Conservation (phyloP, 257 asterid genomes). For the Solanum dulcamara region DNA sequence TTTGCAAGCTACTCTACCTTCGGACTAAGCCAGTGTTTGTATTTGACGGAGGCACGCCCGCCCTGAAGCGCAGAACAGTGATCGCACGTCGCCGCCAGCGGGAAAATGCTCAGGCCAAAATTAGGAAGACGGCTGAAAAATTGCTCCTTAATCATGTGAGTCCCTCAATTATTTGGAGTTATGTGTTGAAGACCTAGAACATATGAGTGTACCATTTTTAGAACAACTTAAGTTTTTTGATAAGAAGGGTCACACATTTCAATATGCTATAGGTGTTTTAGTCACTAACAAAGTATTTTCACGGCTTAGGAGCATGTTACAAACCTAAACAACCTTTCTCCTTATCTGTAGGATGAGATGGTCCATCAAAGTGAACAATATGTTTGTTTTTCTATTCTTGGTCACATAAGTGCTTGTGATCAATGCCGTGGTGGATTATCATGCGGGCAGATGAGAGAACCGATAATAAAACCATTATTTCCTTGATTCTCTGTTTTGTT, state of each 20-base stretch:
- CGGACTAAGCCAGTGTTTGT: slow-evolving; percentile 89
- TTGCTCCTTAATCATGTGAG: slow-evolving; percentile 85
- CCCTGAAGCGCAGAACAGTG: slow-evolving; percentile 90
- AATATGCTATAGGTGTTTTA: neutral
- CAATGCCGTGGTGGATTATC: neutral
- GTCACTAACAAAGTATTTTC: neutral
- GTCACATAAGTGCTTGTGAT: neutral
- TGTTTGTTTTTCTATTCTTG: neutral
- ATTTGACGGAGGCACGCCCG: slow-evolving; percentile 94
- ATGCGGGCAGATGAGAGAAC: neutral
- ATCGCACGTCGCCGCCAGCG: slow-evolving; percentile 95
- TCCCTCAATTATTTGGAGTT: neutral
- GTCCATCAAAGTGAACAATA: neutral
- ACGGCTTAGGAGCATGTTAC: neutral
- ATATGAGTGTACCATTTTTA: neutral
- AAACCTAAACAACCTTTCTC: neutral
- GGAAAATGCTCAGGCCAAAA: slow-evolving; percentile 93
- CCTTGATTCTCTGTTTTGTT: neutral
- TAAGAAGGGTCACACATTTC: neutral
- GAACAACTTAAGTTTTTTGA: neutral
- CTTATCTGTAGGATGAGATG: neutral
- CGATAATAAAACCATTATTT: neutral
- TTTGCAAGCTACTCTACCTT: slow-evolving; percentile 85
- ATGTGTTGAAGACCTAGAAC: neutral
- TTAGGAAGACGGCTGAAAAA: slow-evolving; percentile 95